phyloP scores from a whole-genome alignment of 2,329 filamentous ascomycete genomes.

The Nemania sp. region DNA sequence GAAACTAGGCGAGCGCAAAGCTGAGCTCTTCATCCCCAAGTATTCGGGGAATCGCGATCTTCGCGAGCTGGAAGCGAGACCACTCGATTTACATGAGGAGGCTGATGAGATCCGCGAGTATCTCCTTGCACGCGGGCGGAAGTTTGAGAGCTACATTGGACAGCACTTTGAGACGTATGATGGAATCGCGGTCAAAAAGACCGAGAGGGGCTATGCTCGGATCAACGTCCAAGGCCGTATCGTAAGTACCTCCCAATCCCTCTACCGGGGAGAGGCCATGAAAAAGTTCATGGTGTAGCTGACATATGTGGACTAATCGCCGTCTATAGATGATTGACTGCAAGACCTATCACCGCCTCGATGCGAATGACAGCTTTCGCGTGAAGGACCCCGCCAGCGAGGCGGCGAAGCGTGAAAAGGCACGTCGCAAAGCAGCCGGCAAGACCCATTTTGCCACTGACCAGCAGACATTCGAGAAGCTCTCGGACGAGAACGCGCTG shows the following conservation, averaged over 20 bases:
- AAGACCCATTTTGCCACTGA: constrained; percentile 46
- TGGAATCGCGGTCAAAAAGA: constrained; percentile 45
- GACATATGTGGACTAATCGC: constrained; percentile 10
- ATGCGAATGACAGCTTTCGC: constrained; percentile 45
- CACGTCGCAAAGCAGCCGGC: constrained; percentile 26
- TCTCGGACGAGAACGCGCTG: constrained; percentile 48
- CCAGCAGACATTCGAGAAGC: constrained; percentile 34
- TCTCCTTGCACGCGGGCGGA: constrained; percentile 49
- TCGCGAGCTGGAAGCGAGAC: constrained; percentile 48
- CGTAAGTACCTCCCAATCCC: constrained; percentile 20
- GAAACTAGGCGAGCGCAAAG: constrained; percentile 46
- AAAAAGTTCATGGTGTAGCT: neutral
- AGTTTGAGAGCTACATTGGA: constrained; percentile 51
- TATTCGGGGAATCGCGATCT: constrained; percentile 47
- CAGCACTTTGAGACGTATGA: constrained; percentile 53
- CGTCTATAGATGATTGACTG: constrained; percentile 51
- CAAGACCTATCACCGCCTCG: constrained; percentile 51
- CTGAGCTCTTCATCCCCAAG: constrained; percentile 45
- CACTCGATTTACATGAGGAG: constrained; percentile 48
- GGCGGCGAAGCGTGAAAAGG: constrained; percentile 36
- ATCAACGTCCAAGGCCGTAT: constrained; percentile 51
- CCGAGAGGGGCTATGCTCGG: constrained; percentile 35
- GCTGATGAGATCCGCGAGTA: constrained; percentile 36
- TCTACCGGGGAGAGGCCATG: neutral
- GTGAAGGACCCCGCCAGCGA: constrained; percentile 37